Conservation (phyloP, 108 stramenopile species). For the Pseudonitzschia multistriata region DNA sequence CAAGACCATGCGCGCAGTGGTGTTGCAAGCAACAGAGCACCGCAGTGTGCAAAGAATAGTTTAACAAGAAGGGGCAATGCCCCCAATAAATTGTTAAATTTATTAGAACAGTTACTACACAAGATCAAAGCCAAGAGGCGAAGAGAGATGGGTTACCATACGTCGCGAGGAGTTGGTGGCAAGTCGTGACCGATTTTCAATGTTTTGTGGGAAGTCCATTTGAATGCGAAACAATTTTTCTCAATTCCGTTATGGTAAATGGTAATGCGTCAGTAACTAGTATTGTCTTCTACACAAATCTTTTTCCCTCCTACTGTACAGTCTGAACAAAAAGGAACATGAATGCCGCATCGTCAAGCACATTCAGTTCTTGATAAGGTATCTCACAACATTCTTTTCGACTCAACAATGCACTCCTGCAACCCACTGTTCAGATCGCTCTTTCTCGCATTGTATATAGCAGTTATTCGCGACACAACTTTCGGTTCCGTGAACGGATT, state of each 20-base stretch:
- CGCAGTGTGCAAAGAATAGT: slow-evolving; percentile 65
- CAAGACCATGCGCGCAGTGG: slow-evolving; percentile 77
- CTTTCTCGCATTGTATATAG: background rate
- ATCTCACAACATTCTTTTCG: too few relatives aligned
- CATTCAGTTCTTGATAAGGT: too few relatives aligned
- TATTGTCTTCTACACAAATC: too few relatives aligned
- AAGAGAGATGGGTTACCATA: slow-evolving; percentile 49
- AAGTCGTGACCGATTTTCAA: background rate
- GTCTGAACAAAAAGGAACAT: too few relatives aligned
- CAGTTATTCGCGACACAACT: background rate
- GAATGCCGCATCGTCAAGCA: too few relatives aligned
- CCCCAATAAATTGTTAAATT: slow-evolving; percentile 60
- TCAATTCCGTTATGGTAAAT: too few relatives aligned
- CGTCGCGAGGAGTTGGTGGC: background rate
- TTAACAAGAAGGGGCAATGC: slow-evolving; percentile 56
- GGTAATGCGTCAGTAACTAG: too few relatives aligned
- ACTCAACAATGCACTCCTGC: too few relatives aligned
- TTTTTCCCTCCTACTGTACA: too few relatives aligned
- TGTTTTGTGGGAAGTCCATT: background rate
- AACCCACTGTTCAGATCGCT: background rate
- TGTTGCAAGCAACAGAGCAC: slow-evolving; percentile 71
- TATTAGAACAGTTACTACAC: slow-evolving; percentile 86
- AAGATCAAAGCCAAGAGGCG: slow-evolving; percentile 85
- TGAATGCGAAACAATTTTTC: background rate
- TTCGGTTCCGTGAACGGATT: background rate